Evolutionary conservation across 306 rosid species (phyloP), one percentile per base, ranked within the genome.

Genomic region (Delonix regia): DNA sequence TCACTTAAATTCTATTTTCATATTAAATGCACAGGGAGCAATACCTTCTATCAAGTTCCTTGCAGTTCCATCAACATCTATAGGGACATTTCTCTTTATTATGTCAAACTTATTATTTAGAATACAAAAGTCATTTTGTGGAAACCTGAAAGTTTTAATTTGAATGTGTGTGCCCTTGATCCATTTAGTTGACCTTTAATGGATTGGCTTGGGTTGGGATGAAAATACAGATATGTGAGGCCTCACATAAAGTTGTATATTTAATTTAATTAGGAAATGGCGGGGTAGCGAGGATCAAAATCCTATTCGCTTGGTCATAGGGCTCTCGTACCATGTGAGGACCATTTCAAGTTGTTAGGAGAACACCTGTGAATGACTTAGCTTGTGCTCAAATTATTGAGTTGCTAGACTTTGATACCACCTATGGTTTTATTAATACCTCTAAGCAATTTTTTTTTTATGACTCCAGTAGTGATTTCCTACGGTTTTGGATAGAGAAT

Each of bases 51-150:
- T 44, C 18, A 16, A 28, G 21, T 14, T 8, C 41, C 42, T 9
- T 61, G 9, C 4, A 13, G n/a, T 57, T 10, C 64, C 13, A 12
- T 25, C 16, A 21, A 24, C 13, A 24, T 5, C 64, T 13, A 25
- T 13, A 57, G 10, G 36, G 34, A 57, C 13, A 24, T 57, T 12
- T 55, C 14, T 55, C 30, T 55, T 27, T 25, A 57, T 13, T 38
- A 2, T 30, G 13, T 39, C n/a, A 67, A 9, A 59, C 41, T 48
- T 81, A 41, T 44, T 22, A 27, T 63, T 65, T 74, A 53, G 22
- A 33, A 56, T 72, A 7, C 66, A 51, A 22, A 8, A 21, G 38
- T 60, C 71, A 36, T 75, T 25, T 75, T n/a, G 48, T 75, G 51
- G 36, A 80, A 67, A 34, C 52, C 13, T 15, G 33, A 5, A 41